Percentiles rank a stretch among this genome's conserved stretches.
Conservation (phyloP, 441 rosid genomes). For the Mallotus repandus region DNA sequence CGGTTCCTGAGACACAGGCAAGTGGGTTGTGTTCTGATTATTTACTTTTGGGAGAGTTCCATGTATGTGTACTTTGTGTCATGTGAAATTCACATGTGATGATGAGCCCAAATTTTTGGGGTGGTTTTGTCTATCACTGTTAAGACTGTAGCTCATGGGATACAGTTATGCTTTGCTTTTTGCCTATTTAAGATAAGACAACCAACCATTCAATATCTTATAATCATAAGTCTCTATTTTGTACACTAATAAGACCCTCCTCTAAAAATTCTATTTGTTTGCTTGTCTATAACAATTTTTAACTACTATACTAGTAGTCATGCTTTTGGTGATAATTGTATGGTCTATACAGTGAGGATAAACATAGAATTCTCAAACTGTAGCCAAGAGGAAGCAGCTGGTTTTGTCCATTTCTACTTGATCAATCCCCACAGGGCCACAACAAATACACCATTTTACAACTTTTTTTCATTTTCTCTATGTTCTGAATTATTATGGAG, state of each 20-base stretch:
- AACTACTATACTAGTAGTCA: neutral
- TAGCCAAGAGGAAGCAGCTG: neutral
- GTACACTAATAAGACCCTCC: neutral
- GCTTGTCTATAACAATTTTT: conserved; percentile 1
- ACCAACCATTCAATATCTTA: neutral
- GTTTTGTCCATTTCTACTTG: neutral
- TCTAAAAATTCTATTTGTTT: neutral
- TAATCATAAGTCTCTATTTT: neutral
- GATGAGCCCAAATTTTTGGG: neutral
- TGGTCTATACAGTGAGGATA: neutral
- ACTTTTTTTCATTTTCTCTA: no score
- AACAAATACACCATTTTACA: neutral
- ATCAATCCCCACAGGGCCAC: neutral
- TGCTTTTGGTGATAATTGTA: neutral
- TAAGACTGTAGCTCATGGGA: neutral
- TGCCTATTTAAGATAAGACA: conserved; percentile 8
- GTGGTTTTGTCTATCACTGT: neutral
- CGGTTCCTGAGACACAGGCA: conserved; percentile 11
- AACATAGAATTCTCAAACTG: neutral
- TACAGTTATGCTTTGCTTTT: conserved; percentile 7
- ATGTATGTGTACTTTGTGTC: neutral
- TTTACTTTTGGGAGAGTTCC: neutral
- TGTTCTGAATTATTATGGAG: neutral
- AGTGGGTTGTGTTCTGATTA: conserved; percentile 17
- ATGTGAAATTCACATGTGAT: conserved; percentile 19